Evolutionary conservation across 1,284 basidiomycete genomes (phyloP), one percentile per base, ranked within the genome.

Genomic region (Melanopsichium pennsylvanicum): DNA sequence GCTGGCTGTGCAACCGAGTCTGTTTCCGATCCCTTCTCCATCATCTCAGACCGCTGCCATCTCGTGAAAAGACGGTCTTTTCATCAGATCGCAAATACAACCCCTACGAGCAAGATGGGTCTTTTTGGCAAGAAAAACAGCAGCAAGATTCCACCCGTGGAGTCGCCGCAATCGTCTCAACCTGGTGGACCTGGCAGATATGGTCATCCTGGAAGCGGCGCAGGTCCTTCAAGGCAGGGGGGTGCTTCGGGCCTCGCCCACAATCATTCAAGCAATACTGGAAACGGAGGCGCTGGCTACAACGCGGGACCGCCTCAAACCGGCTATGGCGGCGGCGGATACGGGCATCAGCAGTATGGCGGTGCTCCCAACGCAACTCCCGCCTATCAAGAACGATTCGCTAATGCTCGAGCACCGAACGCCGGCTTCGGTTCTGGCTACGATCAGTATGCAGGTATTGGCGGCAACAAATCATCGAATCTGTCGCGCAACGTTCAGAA

Each of bases 341-440:
- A 57, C 27, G 54, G 49, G 18, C 57, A 60, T 45, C 51, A 52
- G 22, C 52, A 51, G 18, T 44, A 66, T 15, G 46, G 55, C 7
- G 64, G 59, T 13, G 50, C 49, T 19, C 35, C 51, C 9, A 43
- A 48, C 5, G 55, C 36, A 23, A 26, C 26, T 1, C 37, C 36
- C 10, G 51, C 29, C 13, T 60, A 60, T 26, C 63, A 61, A 29
- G 60, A 63, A 26, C 55, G 61, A 13, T 76, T 73, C 33, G 58
- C 66, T 19, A 63, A 72, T 31, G 72, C 72, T 1, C 50, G 59
- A 16, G 59, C 74, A n/a, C 74, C 74, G 4, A 26, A 32, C 25
- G 35, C 49, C 2, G 61, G 61, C 23, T 64, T 76, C 26, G 74
- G 74, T 15, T 47, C 49, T 0, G 70, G 67, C 18, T 76, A 74